A percentile compares a stretch with the other conserved stretches of the same genome.
Conservation (phyloP, 225 moss, liverwort and hornwort genomes). For the Neckera pumila region DNA sequence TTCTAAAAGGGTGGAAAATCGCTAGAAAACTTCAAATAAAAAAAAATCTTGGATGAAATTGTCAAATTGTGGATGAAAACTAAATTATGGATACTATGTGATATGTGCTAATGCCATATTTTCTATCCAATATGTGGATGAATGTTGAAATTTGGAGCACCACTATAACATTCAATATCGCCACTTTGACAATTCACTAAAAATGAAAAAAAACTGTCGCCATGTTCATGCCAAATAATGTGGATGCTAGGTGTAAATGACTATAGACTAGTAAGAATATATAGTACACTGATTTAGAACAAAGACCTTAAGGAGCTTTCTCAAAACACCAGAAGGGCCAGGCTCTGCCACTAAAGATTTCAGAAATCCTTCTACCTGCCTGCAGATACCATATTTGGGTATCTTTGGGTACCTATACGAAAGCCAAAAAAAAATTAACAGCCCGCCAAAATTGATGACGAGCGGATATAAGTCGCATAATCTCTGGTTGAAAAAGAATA, state of each 20-base stretch:
- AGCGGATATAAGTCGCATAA: not conserved
- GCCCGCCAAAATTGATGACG: conserved; percentile 11
- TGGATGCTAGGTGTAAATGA: not conserved
- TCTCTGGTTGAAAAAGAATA: not conserved
- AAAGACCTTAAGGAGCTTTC: conserved; percentile 10
- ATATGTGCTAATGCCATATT: no score
- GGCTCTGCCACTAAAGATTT: not conserved
- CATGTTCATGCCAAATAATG: not conserved
- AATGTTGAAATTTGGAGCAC: no score
- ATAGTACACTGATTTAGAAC: conserved; percentile 8
- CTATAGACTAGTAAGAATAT: not conserved
- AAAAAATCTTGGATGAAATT: no score
- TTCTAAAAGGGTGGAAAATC: no score
- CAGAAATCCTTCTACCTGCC: not conserved
- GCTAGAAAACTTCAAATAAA: no score
- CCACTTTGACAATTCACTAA: no score
- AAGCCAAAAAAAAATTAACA: not conserved
- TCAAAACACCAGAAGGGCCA: conserved; percentile 21
- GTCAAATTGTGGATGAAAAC: no score
- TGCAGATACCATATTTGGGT: not conserved
- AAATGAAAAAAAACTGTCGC: no score
- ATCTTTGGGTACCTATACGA: not conserved
- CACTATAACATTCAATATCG: no score
- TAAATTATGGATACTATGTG: no score
- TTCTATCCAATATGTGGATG: no score